Evolutionary conservation across 1,139 yeast genomes (phyloP), one percentile per base, ranked within the genome.

Genomic region (Yamadazyma trypodendri): DNA sequence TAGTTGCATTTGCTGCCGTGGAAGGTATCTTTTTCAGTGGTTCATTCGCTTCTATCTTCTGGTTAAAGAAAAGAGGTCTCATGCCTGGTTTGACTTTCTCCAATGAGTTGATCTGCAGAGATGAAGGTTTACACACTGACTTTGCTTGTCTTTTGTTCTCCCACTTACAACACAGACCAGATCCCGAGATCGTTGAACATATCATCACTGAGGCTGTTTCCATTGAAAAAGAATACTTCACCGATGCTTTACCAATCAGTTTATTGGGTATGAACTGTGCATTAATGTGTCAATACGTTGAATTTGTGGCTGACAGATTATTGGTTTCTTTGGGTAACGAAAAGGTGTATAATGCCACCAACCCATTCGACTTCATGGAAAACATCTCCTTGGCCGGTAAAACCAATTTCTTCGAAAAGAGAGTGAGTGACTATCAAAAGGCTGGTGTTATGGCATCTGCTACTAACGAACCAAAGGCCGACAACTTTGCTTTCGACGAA

Each of bases 301-400:
- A 94, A 71, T 92, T 88, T 62, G 92, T 84, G 49, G 99, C 99
- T 55, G 99, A 92, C 70, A 80, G 97, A 68, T 76, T 92, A 57
- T 76, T 92, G 48, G 79, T 87, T 37, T 78, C 97, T 10, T 77
- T 92, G 51, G 98, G 98, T 51, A 87, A 88, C 75, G 75, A 83
- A 65, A 89, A 90, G 74, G 75, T 77, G 48, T 92, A 82, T 79
- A 87, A 88, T 58, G 92, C 77, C 44, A 71, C 85, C 46, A 94
- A 92, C 64, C 99, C 99, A 63, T 92, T 92, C 64, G 97, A 90
- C 66, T 92, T 90, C 61, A 92, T 92, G 98, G 99, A 92, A 72
- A 89, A 89, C 73, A 89, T 89, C 56, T 89, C 97, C 17, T 79
- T 92, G 55, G 94, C 96, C 42, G 98, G 98, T 66, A 92, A 92